Evolutionary conservation across 139 green algal genomes (phyloP).

Genomic region (Haematococcus lacustris): DNA sequence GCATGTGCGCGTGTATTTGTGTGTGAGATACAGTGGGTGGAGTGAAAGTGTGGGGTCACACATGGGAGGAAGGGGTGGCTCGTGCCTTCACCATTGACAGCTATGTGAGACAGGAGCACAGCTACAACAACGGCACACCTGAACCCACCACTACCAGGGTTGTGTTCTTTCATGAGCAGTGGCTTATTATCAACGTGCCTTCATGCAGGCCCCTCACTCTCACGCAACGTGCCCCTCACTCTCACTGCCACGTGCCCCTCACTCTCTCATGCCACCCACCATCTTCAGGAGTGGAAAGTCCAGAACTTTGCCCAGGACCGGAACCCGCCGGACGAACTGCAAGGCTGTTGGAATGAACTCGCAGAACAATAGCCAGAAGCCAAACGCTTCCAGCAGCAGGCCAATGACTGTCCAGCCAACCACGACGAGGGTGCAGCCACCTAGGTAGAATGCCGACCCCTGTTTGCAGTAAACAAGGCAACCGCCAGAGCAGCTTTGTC

Average conservation of each 20-base stretch:
- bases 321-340: conserved; percentile 73
- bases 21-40: no score
- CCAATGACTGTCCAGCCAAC: conserved; percentile 81
- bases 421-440: conserved; percentile 76
- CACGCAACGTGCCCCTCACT: neutral
- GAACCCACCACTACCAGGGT: no score
- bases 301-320: conserved; percentile 65
- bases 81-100: no score
- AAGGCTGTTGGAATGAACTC: conserved; percentile 92
- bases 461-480: conserved; percentile 20
- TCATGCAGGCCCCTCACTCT: neutral
- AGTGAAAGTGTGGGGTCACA: no score
- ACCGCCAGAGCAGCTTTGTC: no score
- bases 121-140: no score
- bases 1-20: no score
- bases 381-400: conserved; percentile 81
- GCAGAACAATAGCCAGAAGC: conserved; percentile 90
- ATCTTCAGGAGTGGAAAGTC: conserved; percentile 74
- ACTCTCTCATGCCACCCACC: conserved; percentile 30
- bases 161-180: neutral
- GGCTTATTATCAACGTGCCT: neutral
- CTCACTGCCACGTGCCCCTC: neutral
- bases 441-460: conserved; percentile 80
- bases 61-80: no score
- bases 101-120: no score